Percentiles rank a stretch among this genome's conserved stretches.
These are phyloP conservation scores for Dacryopinax primogenitus DNA, from an alignment of 768 basidiomycete species.

Conservation along the genomic window DNA sequence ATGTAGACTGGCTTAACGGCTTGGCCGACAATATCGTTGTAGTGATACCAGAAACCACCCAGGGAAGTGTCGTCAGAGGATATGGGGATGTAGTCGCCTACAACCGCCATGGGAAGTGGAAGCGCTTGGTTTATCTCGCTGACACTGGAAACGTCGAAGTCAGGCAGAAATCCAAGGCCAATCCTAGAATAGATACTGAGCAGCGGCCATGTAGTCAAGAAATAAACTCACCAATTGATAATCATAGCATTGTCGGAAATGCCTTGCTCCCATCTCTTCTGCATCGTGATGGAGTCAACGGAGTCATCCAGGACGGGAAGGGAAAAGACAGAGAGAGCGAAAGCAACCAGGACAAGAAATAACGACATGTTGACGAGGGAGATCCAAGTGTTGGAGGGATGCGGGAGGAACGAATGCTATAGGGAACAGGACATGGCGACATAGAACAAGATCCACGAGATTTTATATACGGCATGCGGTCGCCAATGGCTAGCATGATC, in stretches of 20 bases:
- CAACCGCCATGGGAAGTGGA: conserved; percentile 8
- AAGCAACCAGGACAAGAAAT: not conserved
- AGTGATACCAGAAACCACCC: conserved; percentile 13
- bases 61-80: conserved; percentile 9
- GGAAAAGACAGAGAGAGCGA: not conserved
- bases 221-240: not conserved
- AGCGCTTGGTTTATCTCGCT: not conserved
- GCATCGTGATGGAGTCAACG: not conserved
- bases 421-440: not conserved
- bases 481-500: too few species aligned
- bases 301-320: not conserved
- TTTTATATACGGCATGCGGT: too few species aligned
- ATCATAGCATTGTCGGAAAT: not conserved
- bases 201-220: not conserved
- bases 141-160: not conserved
- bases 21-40: conserved; percentile 11
- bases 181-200: not conserved
- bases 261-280: not conserved
- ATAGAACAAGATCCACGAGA: too few species aligned
- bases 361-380: not conserved
- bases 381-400: not conserved
- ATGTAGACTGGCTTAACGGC: conserved; percentile 14
- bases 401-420: not conserved
- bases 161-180: not conserved
- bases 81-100: conserved; percentile 15